These are phyloP conservation scores for Solanum microdontum DNA, from an alignment of 257 asterid genomes.

Conservation along the genomic window DNA sequence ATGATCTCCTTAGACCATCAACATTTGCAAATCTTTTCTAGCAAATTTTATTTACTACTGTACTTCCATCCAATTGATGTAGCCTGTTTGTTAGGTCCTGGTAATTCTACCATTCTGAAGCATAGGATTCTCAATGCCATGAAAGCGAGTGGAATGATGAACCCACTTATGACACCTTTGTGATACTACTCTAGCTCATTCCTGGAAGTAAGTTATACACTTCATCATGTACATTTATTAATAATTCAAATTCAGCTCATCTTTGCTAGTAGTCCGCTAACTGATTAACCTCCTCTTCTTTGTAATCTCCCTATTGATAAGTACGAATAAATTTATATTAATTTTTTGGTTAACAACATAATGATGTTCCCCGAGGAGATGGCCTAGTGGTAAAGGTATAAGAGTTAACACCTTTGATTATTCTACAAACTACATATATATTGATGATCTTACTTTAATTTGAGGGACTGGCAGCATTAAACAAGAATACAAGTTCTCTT, in stretches of 20 bases:
- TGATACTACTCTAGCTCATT: slow-evolving; percentile 11
- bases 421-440: neutral
- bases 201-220: slow-evolving; percentile 45
- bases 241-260: neutral
- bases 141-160: neutral
- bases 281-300: neutral
- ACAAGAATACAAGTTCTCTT: neutral
- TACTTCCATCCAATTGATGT: neutral
- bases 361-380: neutral
- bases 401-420: neutral
- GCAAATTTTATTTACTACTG: neutral
- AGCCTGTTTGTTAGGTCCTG: slow-evolving; percentile 21
- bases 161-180: slow-evolving; percentile 1
- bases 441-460: neutral
- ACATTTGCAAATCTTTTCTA: neutral
- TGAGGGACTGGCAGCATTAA: neutral
- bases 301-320: neutral
- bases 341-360: neutral
- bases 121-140: slow-evolving; percentile 7
- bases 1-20: neutral
- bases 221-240: neutral
- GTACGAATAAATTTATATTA: neutral
- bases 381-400: neutral
- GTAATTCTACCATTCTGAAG: slow-evolving; percentile 4
- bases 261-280: neutral